A percentile compares a stretch with the other conserved stretches of the same genome.
Evolutionary conservation across 2,329 filamentous ascomycete genomes (phyloP).

Genomic region (Chrysosporium keratinophilum): DNA sequence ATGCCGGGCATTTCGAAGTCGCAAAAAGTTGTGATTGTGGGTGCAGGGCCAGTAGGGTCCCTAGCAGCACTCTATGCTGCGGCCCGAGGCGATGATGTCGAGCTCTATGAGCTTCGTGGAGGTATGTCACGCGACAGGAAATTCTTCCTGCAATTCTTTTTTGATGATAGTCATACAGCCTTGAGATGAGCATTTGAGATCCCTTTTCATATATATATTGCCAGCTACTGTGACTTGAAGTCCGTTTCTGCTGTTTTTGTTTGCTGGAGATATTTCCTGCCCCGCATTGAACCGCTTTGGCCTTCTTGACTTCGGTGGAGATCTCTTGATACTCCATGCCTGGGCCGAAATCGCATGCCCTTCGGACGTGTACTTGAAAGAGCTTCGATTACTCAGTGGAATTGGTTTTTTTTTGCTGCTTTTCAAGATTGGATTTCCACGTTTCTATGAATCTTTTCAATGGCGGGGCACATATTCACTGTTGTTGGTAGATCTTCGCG

Average conservation of each 20-base stretch:
- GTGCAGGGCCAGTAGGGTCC: slow-evolving; percentile 86
- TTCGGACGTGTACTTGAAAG: too few species aligned
- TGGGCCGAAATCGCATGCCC: background rate
- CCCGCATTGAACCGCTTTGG: too few species aligned
- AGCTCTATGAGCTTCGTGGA: slow-evolving; percentile 84
- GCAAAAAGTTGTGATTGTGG: slow-evolving; percentile 69
- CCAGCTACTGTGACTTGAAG: background rate
- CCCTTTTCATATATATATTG: background rate
- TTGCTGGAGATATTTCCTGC: too few species aligned
- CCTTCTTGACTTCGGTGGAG: too few species aligned
- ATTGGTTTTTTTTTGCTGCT: background rate
- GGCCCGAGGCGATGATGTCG: slow-evolving; percentile 74
- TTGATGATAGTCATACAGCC: background rate
- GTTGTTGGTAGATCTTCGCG: slow-evolving; percentile 60
- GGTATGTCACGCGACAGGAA: slow-evolving; percentile 48
- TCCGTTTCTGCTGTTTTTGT: background rate
- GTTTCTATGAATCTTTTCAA: background rate
- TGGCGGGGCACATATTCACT: slow-evolving; percentile 4
- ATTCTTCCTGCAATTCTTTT: background rate
- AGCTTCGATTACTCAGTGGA: background rate
- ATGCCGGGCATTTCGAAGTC: slow-evolving; percentile 32
- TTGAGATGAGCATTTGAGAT: background rate
- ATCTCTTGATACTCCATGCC: background rate
- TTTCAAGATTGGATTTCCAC: background rate
- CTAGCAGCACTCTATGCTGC: slow-evolving; percentile 89